Percentiles rank a stretch among this genome's conserved stretches.
phyloP scores from a whole-genome alignment of 2,329 filamentous ascomycete genomes.

The Hawksworthiomyces lignivorus region DNA sequence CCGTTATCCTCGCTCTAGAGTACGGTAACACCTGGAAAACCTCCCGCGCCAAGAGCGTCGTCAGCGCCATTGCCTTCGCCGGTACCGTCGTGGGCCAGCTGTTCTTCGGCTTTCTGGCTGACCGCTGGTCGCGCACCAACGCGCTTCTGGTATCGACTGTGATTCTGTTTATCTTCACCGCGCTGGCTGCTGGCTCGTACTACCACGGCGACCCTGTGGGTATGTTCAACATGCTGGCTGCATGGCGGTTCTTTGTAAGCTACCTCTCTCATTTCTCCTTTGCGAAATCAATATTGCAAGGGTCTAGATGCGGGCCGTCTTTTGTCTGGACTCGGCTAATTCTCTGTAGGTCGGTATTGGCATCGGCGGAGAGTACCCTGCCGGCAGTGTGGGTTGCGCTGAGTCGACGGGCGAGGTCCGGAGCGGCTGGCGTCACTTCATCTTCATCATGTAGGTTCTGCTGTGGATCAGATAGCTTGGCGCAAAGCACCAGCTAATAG shows the following conservation, averaged over 20 bases:
- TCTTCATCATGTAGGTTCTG: conserved; percentile 61
- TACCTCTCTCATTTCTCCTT: too few relatives aligned
- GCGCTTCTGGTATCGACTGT: conserved; percentile 73
- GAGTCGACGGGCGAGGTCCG: conserved; percentile 81
- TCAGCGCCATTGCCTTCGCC: conserved; percentile 76
- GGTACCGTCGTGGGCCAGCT: conserved; percentile 77
- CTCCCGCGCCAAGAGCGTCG: conserved; percentile 64
- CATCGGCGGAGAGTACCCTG: conserved; percentile 77
- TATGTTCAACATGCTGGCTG: conserved; percentile 67
- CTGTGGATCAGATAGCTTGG: conserved; percentile 60
- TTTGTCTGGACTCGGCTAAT: too few relatives aligned
- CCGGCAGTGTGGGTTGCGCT: conserved; percentile 74
- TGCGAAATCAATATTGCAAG: too few relatives aligned
- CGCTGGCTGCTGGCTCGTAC: conserved; percentile 70
- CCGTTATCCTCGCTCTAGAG: conserved; percentile 61
- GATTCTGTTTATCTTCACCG: conserved; percentile 79
- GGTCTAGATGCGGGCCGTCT: too few relatives aligned
- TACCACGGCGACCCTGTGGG: conserved; percentile 59
- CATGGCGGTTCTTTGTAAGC: conserved; percentile 76
- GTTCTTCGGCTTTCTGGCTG: conserved; percentile 70
- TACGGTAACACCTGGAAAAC: conserved; percentile 63
- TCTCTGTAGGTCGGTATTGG: conserved; percentile 53
- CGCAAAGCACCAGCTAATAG: too few relatives aligned
- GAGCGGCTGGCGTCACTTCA: conserved; percentile 71
- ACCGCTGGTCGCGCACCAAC: conserved; percentile 79